Conservation (phyloP, 1,139 yeast genomes). For the Blastobotrys buckinghamii region DNA sequence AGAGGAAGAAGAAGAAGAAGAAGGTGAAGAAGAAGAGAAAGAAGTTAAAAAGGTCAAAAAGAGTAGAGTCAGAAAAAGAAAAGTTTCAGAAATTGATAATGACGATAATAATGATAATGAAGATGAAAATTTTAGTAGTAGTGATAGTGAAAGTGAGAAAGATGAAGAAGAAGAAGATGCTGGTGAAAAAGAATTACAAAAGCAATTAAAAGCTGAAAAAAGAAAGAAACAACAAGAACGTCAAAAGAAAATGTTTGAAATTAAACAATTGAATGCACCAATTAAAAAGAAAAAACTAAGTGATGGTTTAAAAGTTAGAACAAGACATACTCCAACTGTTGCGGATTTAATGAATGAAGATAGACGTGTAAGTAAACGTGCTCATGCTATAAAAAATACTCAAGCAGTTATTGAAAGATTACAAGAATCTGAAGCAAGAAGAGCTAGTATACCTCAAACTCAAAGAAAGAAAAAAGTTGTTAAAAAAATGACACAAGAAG, state of each 20-base stretch:
- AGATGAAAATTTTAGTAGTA: slow-evolving; percentile 23
- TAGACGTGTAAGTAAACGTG: slow-evolving; percentile 73
- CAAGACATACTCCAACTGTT: slow-evolving; percentile 23
- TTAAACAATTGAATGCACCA: slow-evolving; percentile 13
- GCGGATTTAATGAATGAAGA: slow-evolving; percentile 48
- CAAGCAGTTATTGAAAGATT: slow-evolving; percentile 70
- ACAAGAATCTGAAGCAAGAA: slow-evolving; percentile 62
- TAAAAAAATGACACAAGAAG: slow-evolving; percentile 69
- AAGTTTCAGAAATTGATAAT: slow-evolving; percentile 1
- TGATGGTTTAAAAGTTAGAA: slow-evolving; percentile 4
- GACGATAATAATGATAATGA: slow-evolving; percentile 12
- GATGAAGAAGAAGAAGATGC: slow-evolving; percentile 32
- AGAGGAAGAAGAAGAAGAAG: slow-evolving; percentile 19
- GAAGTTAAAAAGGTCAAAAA: slow-evolving; percentile 18
- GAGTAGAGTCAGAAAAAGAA: slow-evolving; percentile 7
- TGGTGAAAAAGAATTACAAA: slow-evolving; percentile 31
- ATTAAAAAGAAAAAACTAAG: slow-evolving; percentile 8
- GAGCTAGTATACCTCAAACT: slow-evolving; percentile 32
- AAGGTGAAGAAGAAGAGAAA: slow-evolving; percentile 5
- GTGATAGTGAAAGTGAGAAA: slow-evolving; percentile 27
- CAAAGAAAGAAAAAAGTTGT: slow-evolving; percentile 21
- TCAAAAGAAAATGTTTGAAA: slow-evolving; percentile 26
- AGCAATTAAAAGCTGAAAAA: slow-evolving; percentile 26
- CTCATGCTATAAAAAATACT: slow-evolving; percentile 73
- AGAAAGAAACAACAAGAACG: slow-evolving; percentile 22